Evolutionary conservation across 768 basidiomycete genomes (phyloP).

Genomic region (Lenzites betulinus): DNA sequence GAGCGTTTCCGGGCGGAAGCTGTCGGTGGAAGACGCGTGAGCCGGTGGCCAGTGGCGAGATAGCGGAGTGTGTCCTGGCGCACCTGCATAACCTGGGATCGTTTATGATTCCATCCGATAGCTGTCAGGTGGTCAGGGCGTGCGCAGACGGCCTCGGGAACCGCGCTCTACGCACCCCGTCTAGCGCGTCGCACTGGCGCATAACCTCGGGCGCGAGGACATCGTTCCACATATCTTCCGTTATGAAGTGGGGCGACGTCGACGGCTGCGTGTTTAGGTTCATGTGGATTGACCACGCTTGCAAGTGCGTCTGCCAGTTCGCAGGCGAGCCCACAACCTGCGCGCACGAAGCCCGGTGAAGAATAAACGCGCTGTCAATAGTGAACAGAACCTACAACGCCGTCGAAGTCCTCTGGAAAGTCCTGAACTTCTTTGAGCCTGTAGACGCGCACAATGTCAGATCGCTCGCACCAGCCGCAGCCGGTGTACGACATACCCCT

Average conservation of each 20-base stretch:
- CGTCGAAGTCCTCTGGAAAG: slow-evolving; percentile 39
- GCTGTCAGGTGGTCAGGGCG: slow-evolving; percentile 10
- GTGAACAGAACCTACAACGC: slow-evolving; percentile 26
- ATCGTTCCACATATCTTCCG: slow-evolving; percentile 27
- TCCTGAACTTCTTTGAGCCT: slow-evolving; percentile 28
- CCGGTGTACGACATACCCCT: slow-evolving; percentile 24
- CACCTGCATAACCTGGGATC: slow-evolving; percentile 28
- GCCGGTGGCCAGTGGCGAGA: not conserved
- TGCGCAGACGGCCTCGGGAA: not conserved
- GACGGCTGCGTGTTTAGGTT: slow-evolving; percentile 27
- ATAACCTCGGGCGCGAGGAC: slow-evolving; percentile 34
- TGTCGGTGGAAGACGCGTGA: not conserved
- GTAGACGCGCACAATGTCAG: not conserved
- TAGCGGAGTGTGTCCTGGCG: not conserved
- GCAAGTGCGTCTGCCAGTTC: slow-evolving; percentile 28
- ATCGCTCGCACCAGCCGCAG: not conserved
- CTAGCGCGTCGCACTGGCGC: slow-evolving; percentile 35
- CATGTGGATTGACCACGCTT: slow-evolving; percentile 28
- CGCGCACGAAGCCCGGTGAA: not conserved
- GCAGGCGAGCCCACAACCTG: slow-evolving; percentile 37
- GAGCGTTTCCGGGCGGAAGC: slow-evolving; percentile 34
- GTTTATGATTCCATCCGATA: slow-evolving; percentile 34
- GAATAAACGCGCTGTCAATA: not conserved
- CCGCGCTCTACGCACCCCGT: slow-evolving; percentile 26
- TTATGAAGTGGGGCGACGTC: slow-evolving; percentile 30